These are phyloP conservation scores for Solanum chaucha DNA, from an alignment of 257 asterid species.

Conservation along the genomic window DNA sequence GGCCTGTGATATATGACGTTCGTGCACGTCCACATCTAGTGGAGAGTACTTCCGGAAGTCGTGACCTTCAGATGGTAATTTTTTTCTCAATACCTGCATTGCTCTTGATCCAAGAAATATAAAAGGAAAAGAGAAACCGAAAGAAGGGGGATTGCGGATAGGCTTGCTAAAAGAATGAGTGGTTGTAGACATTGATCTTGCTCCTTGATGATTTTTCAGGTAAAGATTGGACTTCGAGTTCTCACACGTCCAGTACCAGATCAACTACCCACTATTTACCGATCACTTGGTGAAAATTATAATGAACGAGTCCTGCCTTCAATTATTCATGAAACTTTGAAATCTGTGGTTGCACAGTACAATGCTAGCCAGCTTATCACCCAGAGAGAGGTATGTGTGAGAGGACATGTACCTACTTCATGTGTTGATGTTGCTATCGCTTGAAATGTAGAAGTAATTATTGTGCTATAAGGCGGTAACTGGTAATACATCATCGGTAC, in stretches of 20 bases:
- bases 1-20: slow-evolving; percentile 80
- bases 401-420: background rate
- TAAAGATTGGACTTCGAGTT: slow-evolving; percentile 87
- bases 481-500: background rate
- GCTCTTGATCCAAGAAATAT: background rate
- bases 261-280: slow-evolving; percentile 67
- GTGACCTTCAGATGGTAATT: slow-evolving; percentile 90
- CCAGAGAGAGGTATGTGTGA: slow-evolving; percentile 67
- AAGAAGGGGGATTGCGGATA: background rate
- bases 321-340: slow-evolving; percentile 79
- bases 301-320: slow-evolving; percentile 86
- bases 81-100: background rate
- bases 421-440: background rate
- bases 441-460: background rate
- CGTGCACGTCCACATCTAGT: slow-evolving; percentile 90
- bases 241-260: slow-evolving; percentile 89
- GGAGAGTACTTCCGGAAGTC: slow-evolving; percentile 94
- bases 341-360: slow-evolving; percentile 88
- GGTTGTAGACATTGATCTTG: background rate
- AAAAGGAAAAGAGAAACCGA: background rate
- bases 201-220: slow-evolving; percentile 31
- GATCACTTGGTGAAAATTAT: slow-evolving; percentile 81
- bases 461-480: background rate
- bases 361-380: slow-evolving; percentile 94
- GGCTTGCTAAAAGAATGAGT: background rate